Evolutionary conservation across 2,329 filamentous ascomycete genomes (phyloP).

Genomic region (Penicillium frequentans): DNA sequence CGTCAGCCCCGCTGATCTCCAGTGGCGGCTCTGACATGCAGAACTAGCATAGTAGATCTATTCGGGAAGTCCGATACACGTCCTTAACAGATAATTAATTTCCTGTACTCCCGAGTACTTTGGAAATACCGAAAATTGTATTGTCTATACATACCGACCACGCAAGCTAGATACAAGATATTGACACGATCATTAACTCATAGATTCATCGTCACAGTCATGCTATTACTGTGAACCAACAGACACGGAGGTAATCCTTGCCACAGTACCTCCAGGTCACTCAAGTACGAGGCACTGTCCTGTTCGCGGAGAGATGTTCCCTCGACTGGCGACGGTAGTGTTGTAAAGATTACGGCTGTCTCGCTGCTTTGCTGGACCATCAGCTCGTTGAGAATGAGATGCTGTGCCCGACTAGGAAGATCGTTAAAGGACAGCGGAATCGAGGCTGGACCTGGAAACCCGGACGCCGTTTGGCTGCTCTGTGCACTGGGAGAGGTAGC

Average conservation of each 20-base stretch:
- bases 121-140: not conserved
- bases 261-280: constrained; percentile 75
- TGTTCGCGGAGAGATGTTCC: constrained; percentile 71
- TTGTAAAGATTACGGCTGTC: constrained; percentile 80
- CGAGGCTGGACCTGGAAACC: constrained; percentile 59
- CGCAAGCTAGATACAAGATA: not conserved
- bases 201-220: constrained; percentile 69
- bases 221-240: constrained; percentile 81
- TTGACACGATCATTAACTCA: constrained; percentile 20
- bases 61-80: not conserved
- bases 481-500: constrained; percentile 14
- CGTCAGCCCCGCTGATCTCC: constrained; percentile 13
- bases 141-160: not conserved
- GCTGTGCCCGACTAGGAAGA: constrained; percentile 78
- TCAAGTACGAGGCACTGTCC: constrained; percentile 72
- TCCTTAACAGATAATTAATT: not conserved
- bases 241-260: constrained; percentile 72
- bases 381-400: constrained; percentile 82
- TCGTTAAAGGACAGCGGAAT: constrained; percentile 82
- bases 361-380: constrained; percentile 67
- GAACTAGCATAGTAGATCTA: not conserved
- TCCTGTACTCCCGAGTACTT: not conserved
- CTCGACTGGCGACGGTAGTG: constrained; percentile 75
- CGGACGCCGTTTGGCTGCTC: constrained; percentile 37
- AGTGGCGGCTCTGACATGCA: constrained; percentile 8